Evolutionary conservation across 2,329 filamentous ascomycete species (phyloP), one percentile per base, ranked within the genome.

Genomic region (Phaeophleospora eucalypticola): DNA sequence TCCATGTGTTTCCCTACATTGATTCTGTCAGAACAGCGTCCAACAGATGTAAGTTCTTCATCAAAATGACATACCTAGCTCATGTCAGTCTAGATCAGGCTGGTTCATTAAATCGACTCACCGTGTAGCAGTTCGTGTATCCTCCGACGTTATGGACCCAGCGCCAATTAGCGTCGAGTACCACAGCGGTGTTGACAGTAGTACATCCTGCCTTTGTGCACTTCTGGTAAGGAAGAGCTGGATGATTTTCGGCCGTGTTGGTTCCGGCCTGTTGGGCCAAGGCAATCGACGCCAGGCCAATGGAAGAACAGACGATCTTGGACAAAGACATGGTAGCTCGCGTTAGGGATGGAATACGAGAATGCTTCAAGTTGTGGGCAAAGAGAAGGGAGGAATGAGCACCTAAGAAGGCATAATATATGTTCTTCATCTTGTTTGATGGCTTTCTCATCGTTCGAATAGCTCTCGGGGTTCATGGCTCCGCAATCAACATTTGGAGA

Each of bases 51-150:
- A n/a, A n/a, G n/a, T n/a, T n/a, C n/a, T n/a, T n/a, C n/a, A n/a
- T n/a, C n/a, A n/a, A n/a, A n/a, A n/a, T n/a, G n/a, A n/a, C n/a
- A n/a, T n/a, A n/a, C n/a, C n/a, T n/a, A n/a, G n/a, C n/a, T n/a
- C n/a, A n/a, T n/a, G n/a, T n/a, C n/a, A n/a, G n/a, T n/a, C n/a
- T n/a, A n/a, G n/a, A n/a, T n/a, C n/a, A n/a, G n/a, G n/a, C n/a
- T n/a, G n/a, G n/a, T n/a, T n/a, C n/a, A n/a, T n/a, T n/a, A n/a
- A n/a, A n/a, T n/a, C n/a, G n/a, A n/a, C n/a, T n/a, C n/a, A n/a
- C n/a, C n/a, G 60, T 67, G 63, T 72, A 75, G 67, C 72, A 75
- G 65, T 75, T 74, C 58, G 68, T 71, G 56, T 67, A 73, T 35
- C 69, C 70, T 44, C 55, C 60, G 42, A 59, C 66, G 37, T 65